phyloP scores from a whole-genome alignment of 73 alveolate species.

The Paramecium caudatum region DNA sequence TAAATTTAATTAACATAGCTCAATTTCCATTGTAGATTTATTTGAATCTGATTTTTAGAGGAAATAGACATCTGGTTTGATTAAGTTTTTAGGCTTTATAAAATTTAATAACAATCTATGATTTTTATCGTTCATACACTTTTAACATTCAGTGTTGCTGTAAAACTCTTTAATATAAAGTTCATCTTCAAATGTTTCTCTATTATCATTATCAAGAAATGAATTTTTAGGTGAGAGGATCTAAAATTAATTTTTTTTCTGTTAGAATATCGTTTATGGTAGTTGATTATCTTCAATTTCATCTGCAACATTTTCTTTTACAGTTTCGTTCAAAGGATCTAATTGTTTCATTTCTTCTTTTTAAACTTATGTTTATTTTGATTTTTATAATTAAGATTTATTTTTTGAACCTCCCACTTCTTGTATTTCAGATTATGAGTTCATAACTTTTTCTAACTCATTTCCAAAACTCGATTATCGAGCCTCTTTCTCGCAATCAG shows the following conservation, averaged over 20 bases:
- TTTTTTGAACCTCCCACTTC: slow-evolving; percentile 14
- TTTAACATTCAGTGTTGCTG: neutral
- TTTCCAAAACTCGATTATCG: slow-evolving; percentile 15
- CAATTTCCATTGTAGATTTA: neutral
- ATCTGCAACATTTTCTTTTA: neutral
- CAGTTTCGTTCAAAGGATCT: neutral
- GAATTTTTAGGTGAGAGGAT: slow-evolving; percentile 1
- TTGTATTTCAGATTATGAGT: slow-evolving; percentile 33
- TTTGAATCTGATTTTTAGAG: neutral
- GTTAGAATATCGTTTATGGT: slow-evolving; percentile 2
- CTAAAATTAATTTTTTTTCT: neutral
- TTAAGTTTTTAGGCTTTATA: neutral
- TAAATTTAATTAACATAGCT: neutral
- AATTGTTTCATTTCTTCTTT: neutral
- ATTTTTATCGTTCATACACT: neutral
- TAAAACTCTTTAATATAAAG: slow-evolving; percentile 1
- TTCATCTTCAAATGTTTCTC: slow-evolving; percentile 13
- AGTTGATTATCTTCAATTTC: neutral
- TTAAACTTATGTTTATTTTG: neutral
- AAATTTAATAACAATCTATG: slow-evolving; percentile 47
- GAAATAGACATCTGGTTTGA: slow-evolving; percentile 37
- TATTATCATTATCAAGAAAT: neutral
- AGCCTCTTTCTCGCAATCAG: neutral
- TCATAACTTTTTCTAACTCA: slow-evolving; percentile 37
- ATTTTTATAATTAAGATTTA: no score